Conservation (phyloP, 1,139 yeast genomes). For the Sugiyamaella sp. region DNA sequence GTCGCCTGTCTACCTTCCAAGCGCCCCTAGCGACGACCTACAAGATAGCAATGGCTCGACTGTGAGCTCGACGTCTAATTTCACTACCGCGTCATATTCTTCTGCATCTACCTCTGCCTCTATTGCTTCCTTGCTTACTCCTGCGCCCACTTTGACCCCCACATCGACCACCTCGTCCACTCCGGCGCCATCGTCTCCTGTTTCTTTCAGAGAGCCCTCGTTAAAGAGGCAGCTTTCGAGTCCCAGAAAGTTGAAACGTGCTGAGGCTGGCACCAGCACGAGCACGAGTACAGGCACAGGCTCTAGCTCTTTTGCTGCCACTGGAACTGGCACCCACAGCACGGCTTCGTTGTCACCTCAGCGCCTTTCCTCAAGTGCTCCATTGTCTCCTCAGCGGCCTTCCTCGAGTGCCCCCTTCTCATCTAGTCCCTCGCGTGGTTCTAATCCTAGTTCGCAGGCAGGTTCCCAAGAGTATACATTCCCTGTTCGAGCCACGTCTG, state of each 20-base stretch:
- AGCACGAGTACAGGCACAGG: neutral
- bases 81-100: conserved; percentile 2
- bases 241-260: conserved; percentile 4
- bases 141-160: neutral
- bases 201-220: conserved; percentile 7
- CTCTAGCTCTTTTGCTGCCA: neutral
- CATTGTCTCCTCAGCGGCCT: neutral
- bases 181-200: conserved; percentile 9
- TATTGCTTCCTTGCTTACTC: neutral
- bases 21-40: neutral
- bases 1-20: neutral
- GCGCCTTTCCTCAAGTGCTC: neutral
- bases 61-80: neutral
- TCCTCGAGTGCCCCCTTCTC: neutral
- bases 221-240: conserved; percentile 9
- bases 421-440: neutral
- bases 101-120: neutral
- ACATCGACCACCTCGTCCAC: neutral
- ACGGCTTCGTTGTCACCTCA: no score
- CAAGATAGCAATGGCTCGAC: neutral
- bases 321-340: neutral
- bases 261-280: neutral
- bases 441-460: neutral
- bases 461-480: conserved; percentile 2
- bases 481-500: conserved; percentile 3